Conservation (phyloP, 2,329 filamentous ascomycete genomes). For the Hypocreales sp. region DNA sequence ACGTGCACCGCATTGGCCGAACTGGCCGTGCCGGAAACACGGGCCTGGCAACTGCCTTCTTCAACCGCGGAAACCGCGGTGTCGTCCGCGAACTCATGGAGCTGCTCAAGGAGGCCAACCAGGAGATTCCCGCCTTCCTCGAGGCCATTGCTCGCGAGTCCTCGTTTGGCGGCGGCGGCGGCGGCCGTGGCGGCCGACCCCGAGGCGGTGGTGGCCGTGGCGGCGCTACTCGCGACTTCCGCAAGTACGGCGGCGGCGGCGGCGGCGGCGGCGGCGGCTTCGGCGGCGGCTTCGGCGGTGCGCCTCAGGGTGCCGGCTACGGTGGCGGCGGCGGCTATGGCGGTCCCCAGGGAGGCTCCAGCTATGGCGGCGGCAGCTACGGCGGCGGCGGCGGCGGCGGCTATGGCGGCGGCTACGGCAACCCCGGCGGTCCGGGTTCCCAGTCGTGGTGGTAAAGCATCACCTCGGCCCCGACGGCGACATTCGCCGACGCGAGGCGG, state of each 20-base stretch:
- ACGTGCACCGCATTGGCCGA: slow-evolving; percentile 98
- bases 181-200: slow-evolving; percentile 41
- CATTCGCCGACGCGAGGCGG: slow-evolving; percentile 5
- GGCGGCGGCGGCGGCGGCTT: slow-evolving; percentile 27
- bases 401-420: slow-evolving; percentile 37
- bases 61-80: slow-evolving; percentile 98
- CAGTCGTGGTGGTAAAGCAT: slow-evolving; percentile 52
- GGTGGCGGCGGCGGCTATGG: slow-evolving; percentile 23
- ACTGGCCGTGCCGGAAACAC: slow-evolving; percentile 99
- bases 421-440: slow-evolving; percentile 54
- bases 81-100: slow-evolving; percentile 93
- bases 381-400: slow-evolving; percentile 28
- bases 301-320: slow-evolving; percentile 18
- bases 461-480: slow-evolving; percentile 26
- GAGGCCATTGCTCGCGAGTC: slow-evolving; percentile 96
- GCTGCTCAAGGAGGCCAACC: slow-evolving; percentile 97
- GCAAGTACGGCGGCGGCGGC: slow-evolving; percentile 54
- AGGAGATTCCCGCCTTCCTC: slow-evolving; percentile 85
- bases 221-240: slow-evolving; percentile 77
- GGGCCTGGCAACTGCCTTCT: slow-evolving; percentile 95
- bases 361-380: slow-evolving; percentile 23
- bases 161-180: slow-evolving; percentile 64
- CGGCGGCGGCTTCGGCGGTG: slow-evolving; percentile 16
- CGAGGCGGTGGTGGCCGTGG: slow-evolving; percentile 47
- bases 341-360: slow-evolving; percentile 19